These are phyloP conservation scores for Solanum corneliomulleri DNA, from an alignment of 257 asterid species.

Conservation along the genomic window DNA sequence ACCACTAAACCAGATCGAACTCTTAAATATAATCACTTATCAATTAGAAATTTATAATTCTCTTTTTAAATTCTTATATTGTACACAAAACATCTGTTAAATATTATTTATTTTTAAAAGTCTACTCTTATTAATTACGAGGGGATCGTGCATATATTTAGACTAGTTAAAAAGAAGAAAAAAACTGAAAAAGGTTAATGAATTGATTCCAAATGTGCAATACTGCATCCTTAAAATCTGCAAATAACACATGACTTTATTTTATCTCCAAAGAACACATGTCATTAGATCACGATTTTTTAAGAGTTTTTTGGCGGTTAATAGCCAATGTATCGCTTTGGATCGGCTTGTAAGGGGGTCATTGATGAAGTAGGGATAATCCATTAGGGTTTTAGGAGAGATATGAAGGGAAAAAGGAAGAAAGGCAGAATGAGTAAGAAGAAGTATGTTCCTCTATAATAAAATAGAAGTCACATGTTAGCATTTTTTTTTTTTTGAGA, in stretches of 20 bases:
- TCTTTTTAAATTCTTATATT: background rate
- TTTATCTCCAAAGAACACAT: background rate
- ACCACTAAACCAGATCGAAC: background rate
- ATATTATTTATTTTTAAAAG: no score
- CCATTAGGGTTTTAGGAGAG: slow-evolving; percentile 16
- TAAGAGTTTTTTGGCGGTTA: slow-evolving; percentile 74
- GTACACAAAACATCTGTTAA: background rate
- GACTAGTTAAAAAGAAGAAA: background rate
- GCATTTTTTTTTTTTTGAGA: no score
- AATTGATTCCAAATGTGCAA: background rate
- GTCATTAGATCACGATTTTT: slow-evolving; percentile 12
- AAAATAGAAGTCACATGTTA: no score
- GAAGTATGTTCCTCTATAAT: background rate
- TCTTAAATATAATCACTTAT: background rate
- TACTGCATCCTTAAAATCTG: background rate
- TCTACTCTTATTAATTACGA: background rate
- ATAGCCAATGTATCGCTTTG: slow-evolving; percentile 74
- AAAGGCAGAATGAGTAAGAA: background rate
- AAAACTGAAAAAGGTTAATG: background rate
- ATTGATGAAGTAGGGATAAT: slow-evolving; percentile 46
- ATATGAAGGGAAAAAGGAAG: background rate
- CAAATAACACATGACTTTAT: background rate
- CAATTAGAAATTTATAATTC: no score
- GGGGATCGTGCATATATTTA: background rate
- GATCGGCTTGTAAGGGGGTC: slow-evolving; percentile 24